Percentiles rank a stretch among this genome's conserved stretches.
Conservation (phyloP, 73 alveolate genomes). For the Tetrahymena malaccensis region DNA sequence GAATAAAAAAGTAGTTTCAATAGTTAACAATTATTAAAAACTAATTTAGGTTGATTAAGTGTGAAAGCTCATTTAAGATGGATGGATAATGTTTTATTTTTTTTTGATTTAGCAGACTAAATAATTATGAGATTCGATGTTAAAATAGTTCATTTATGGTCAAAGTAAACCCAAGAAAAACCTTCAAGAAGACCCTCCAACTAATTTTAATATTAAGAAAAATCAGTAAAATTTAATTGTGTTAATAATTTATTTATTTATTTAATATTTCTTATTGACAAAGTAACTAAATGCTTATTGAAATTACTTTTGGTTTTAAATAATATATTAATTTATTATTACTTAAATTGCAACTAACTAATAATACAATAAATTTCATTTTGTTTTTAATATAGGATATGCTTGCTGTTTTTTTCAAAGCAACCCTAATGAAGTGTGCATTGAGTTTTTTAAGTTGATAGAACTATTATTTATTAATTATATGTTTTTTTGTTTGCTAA, state of each 20-base stretch:
- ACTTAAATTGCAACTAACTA: not conserved
- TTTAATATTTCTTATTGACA: too few relatives aligned
- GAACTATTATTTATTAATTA: too few relatives aligned
- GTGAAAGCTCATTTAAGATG: not conserved
- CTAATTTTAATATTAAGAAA: not conserved
- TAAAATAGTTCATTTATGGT: not conserved
- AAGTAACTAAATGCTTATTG: too few relatives aligned
- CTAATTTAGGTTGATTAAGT: not conserved
- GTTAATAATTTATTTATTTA: not conserved
- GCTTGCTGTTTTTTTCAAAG: too few relatives aligned
- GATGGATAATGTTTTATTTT: not conserved
- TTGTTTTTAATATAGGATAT: not conserved
- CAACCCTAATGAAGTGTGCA: not conserved
- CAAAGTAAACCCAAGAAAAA: not conserved
- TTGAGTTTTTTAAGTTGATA: too few relatives aligned
- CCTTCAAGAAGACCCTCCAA: not conserved
- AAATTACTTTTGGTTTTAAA: too few relatives aligned
- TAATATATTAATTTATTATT: too few relatives aligned
- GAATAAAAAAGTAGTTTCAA: not conserved
- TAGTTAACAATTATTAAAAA: not conserved
- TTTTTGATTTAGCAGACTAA: not conserved
- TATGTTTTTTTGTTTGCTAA: too few relatives aligned
- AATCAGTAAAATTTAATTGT: not conserved
- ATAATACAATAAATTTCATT: too few relatives aligned
- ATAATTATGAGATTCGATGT: not conserved